Evolutionary conservation across 2,329 filamentous ascomycete genomes (phyloP).

Genomic region (Colletotrichum scovillei): DNA sequence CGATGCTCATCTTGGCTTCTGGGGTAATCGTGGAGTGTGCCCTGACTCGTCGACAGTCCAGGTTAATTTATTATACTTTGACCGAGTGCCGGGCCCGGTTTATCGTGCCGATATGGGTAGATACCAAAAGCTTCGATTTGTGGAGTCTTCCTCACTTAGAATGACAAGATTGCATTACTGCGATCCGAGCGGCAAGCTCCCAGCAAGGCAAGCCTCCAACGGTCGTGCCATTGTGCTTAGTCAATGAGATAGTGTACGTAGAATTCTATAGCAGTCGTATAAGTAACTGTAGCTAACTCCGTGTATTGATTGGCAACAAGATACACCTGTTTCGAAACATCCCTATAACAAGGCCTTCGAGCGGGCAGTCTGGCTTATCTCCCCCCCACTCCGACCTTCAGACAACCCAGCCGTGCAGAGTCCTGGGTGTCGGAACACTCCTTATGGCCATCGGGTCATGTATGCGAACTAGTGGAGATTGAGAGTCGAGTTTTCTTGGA

Average conservation of each 20-base stretch:
- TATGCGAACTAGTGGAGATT: no score
- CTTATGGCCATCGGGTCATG: no score
- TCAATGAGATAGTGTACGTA: background rate
- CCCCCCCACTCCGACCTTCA: background rate
- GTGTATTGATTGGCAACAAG: background rate
- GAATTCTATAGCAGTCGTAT: background rate
- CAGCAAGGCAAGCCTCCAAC: background rate
- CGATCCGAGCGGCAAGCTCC: background rate
- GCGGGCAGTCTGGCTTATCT: background rate
- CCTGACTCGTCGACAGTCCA: conserved; percentile 22
- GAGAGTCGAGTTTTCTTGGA: no score
- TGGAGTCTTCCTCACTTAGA: conserved; percentile 3
- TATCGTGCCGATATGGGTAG: background rate
- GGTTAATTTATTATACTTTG: conserved; percentile 23
- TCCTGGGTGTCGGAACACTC: no score
- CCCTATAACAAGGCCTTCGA: background rate
- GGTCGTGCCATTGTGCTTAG: background rate
- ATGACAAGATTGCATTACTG: background rate
- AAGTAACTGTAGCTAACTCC: background rate
- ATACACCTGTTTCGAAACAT: background rate
- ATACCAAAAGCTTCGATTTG: conserved; percentile 14
- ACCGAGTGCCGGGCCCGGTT: conserved; percentile 9
- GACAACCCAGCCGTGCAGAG: no score
- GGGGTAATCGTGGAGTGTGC: conserved; percentile 26
- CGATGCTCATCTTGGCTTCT: conserved; percentile 19